These are phyloP conservation scores for Metschnikowia shivogae DNA, from an alignment of 805 yeast species.

Conservation along the genomic window DNA sequence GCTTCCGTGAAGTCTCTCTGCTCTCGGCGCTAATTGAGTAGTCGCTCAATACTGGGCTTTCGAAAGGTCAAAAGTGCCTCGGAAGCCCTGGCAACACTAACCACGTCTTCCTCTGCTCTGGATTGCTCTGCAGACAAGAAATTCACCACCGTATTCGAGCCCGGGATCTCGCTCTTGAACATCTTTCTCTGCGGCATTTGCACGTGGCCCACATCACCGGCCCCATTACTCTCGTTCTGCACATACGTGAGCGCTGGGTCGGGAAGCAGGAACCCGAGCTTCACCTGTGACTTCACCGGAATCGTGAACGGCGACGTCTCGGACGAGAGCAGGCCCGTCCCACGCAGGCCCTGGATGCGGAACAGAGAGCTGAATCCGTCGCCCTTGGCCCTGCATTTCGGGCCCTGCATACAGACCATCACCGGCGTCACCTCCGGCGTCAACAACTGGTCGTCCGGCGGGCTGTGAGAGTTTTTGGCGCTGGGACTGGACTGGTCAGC, in stretches of 20 bases:
- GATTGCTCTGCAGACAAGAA: conserved; percentile 15
- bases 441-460: not conserved
- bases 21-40: conserved; percentile 32
- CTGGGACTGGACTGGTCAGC: not conserved
- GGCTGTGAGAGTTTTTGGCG: not conserved
- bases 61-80: conserved; percentile 37
- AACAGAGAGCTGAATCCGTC: conserved; percentile 1
- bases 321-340: conserved; percentile 19
- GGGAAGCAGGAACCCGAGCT: conserved; percentile 29
- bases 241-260: conserved; percentile 31
- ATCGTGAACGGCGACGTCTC: conserved; percentile 26
- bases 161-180: conserved; percentile 30
- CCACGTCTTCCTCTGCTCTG: conserved; percentile 9
- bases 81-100: conserved; percentile 29
- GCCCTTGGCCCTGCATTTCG: not conserved
- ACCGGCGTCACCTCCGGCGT: not conserved
- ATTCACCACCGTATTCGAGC: conserved; percentile 19
- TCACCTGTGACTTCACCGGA: conserved; percentile 22
- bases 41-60: conserved; percentile 39
- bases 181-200: conserved; percentile 25
- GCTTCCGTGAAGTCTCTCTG: too few relatives aligned
- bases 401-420: not conserved
- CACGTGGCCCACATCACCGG: not conserved
- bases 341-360: conserved; percentile 1
- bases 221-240: not conserved